Evolutionary conservation across 129 eudicot genomes (phyloP).

Genomic region (Gnaphalium uliginosum): DNA sequence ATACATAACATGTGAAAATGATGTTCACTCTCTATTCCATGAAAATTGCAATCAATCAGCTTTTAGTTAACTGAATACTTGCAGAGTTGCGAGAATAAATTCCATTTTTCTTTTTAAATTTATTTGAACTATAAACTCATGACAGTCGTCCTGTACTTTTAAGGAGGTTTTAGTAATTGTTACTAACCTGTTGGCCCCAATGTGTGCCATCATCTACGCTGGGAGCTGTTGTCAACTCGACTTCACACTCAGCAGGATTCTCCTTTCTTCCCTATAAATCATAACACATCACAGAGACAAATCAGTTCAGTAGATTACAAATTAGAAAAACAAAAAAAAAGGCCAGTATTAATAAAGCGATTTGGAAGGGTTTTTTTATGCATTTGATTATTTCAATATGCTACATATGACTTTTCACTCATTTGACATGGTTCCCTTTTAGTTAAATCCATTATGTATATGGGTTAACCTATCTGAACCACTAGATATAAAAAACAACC

Average conservation of each 20-base stretch:
- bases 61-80: neutral
- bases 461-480: neutral
- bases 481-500: neutral
- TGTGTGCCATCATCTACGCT: conserved; percentile 65
- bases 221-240: conserved; percentile 93
- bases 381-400: no score
- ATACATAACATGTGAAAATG: neutral
- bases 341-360: no score
- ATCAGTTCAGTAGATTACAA: neutral
- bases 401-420: neutral
- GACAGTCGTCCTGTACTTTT: neutral
- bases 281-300: neutral
- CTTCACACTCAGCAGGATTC: conserved; percentile 72
- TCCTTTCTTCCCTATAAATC: conserved; percentile 60
- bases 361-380: no score
- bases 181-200: conserved; percentile 99
- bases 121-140: neutral
- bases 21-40: neutral
- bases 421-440: neutral
- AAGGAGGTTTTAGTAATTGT: neutral
- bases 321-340: neutral
- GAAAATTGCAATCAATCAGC: neutral
- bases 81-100: neutral
- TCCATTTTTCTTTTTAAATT: neutral
- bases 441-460: neutral